These are phyloP conservation scores for Candida oleophila DNA, from an alignment of 805 yeast species.

Conservation along the genomic window DNA sequence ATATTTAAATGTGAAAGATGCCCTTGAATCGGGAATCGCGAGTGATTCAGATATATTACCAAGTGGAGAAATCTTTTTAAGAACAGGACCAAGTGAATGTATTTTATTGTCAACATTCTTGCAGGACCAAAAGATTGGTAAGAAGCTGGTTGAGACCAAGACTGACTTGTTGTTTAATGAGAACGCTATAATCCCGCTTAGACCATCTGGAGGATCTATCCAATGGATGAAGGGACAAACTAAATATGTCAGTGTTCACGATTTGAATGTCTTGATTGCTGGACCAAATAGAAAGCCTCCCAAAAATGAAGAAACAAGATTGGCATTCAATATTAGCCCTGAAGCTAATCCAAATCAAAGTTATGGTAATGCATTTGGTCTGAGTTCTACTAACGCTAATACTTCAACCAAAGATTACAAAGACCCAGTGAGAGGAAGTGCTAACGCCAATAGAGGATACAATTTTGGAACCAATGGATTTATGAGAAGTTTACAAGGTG, in stretches of 20 bases:
- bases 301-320: constrained; percentile 56
- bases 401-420: constrained; percentile 34
- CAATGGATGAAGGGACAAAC: constrained; percentile 84
- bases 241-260: constrained; percentile 56
- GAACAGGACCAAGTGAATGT: constrained; percentile 51
- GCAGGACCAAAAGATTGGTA: constrained; percentile 18
- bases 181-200: constrained; percentile 62
- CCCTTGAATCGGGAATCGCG: constrained; percentile 20
- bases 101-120: constrained; percentile 23
- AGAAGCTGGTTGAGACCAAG: constrained; percentile 18
- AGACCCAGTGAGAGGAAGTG: constrained; percentile 45
- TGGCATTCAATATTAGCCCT: constrained; percentile 48
- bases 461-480: constrained; percentile 43
- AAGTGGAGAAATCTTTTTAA: constrained; percentile 57
- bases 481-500: constrained; percentile 49
- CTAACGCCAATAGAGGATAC: constrained; percentile 23
- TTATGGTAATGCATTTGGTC: constrained; percentile 23
- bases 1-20: constrained; percentile 19
- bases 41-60: constrained; percentile 34
- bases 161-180: constrained; percentile 70
- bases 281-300: constrained; percentile 71
- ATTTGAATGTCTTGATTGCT: constrained; percentile 64
- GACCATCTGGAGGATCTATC: constrained; percentile 77
- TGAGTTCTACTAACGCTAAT: constrained; percentile 6
- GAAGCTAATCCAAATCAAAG: constrained; percentile 39